Conservation (phyloP, 2,329 filamentous ascomycete genomes). For the Colletotrichum filicis region DNA sequence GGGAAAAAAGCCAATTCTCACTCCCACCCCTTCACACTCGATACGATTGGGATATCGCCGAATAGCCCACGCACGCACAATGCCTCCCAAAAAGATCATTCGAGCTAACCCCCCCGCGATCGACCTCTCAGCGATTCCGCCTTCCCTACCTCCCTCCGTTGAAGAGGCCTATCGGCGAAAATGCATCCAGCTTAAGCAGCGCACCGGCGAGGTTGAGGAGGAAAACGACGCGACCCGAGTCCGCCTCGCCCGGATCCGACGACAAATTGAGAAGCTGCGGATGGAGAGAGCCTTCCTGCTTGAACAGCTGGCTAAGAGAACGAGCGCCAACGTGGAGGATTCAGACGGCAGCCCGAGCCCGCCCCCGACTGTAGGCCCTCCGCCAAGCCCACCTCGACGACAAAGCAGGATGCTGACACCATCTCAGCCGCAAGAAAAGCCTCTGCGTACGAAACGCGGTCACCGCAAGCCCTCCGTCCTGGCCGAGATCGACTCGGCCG, state of each 20-base stretch:
- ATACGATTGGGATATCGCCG: background rate
- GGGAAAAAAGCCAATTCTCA: constrained; percentile 14
- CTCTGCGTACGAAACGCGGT: constrained; percentile 78
- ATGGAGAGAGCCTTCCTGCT: constrained; percentile 83
- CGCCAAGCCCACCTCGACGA: constrained; percentile 35
- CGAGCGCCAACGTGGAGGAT: constrained; percentile 79
- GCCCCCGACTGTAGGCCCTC: constrained; percentile 75
- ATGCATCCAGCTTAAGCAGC: constrained; percentile 93
- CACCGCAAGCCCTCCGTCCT: constrained; percentile 70
- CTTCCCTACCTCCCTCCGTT: constrained; percentile 83
- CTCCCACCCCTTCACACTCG: background rate
- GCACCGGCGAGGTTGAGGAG: constrained; percentile 90
- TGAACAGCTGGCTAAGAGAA: constrained; percentile 79
- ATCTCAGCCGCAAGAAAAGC: constrained; percentile 79
- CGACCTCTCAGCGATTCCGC: constrained; percentile 60
- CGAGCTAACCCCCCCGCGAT: constrained; percentile 48
- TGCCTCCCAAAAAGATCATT: constrained; percentile 50
- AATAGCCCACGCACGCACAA: constrained; percentile 35
- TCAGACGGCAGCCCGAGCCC: constrained; percentile 83
- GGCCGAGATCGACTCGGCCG: constrained; percentile 52
- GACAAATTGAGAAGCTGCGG: constrained; percentile 91
- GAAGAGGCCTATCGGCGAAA: constrained; percentile 97
- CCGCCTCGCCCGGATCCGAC: constrained; percentile 81
- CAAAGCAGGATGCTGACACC: constrained; percentile 36
- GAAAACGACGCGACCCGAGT: constrained; percentile 87